Percentiles rank a stretch among this genome's conserved stretches.
These are phyloP conservation scores for Jasminum sambac DNA, from an alignment of 257 asterid genomes.

Conservation along the genomic window DNA sequence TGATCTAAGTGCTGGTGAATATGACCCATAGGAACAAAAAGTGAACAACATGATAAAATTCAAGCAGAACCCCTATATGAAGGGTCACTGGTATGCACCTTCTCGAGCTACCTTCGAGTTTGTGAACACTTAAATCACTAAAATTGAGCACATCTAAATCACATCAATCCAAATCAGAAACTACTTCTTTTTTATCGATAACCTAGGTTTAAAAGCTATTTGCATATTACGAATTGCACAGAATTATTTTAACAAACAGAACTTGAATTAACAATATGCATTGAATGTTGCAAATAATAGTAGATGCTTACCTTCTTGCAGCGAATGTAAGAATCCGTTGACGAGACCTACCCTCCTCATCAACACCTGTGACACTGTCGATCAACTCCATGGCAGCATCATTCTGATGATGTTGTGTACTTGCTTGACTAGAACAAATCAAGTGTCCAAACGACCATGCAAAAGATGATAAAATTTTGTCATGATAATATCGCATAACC, in stretches of 20 bases:
- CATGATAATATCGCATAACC: not conserved
- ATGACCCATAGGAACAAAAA: not conserved
- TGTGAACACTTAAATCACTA: not conserved
- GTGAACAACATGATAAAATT: not conserved
- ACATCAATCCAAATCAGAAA: not conserved
- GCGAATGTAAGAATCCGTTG: constrained; percentile 93
- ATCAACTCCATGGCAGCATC: constrained; percentile 96
- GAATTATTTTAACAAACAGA: not conserved
- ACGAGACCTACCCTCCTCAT: constrained; percentile 97
- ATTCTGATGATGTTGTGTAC: constrained; percentile 63
- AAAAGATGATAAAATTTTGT: constrained; percentile 19
- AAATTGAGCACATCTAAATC: not conserved
- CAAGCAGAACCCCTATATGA: not conserved
- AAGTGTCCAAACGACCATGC: constrained; percentile 14
- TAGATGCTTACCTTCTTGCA: constrained; percentile 74
- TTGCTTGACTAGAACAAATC: constrained; percentile 51
- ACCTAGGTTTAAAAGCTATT: not conserved
- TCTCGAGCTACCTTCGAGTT: not conserved
- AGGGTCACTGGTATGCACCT: not conserved
- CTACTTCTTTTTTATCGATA: not conserved
- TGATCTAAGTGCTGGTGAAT: not conserved
- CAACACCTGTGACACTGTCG: constrained; percentile 82
- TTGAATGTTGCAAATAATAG: constrained; percentile 19
- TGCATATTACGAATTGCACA: not conserved
- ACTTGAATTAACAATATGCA: constrained; percentile 14